Conservation (phyloP, 768 basidiomycete genomes). For the Trametes cingulata region DNA sequence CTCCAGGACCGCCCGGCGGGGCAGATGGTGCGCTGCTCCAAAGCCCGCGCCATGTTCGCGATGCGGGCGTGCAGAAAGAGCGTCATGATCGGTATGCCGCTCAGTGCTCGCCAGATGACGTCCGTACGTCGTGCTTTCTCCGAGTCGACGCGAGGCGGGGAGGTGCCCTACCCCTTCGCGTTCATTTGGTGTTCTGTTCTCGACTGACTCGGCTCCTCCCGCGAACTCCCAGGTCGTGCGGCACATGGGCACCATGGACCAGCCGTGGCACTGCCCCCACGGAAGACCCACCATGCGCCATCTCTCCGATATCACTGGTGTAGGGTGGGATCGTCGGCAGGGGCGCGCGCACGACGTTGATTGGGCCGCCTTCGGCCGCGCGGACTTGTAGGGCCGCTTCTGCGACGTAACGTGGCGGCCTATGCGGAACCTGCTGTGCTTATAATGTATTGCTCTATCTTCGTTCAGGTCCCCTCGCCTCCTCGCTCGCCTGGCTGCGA, state of each 20-base stretch:
- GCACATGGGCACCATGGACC: conserved; percentile 84
- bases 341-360: conserved; percentile 3
- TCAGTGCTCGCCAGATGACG: conserved; percentile 79
- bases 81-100: conserved; percentile 90
- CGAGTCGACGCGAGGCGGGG: too few relatives aligned
- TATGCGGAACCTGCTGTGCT: not conserved
- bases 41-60: conserved; percentile 95
- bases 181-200: not conserved
- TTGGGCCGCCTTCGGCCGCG: conserved; percentile 17
- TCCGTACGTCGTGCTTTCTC: conserved; percentile 43
- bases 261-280: conserved; percentile 90
- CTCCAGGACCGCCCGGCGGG: conserved; percentile 77
- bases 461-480: not conserved
- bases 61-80: conserved; percentile 95
- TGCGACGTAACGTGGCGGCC: conserved; percentile 1
- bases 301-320: conserved; percentile 52
- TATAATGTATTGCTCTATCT: conserved; percentile 16
- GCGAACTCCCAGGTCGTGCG: conserved; percentile 55
- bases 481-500: not conserved
- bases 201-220: not conserved
- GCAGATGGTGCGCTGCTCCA: conserved; percentile 88
- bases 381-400: not conserved
- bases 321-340: conserved; percentile 16
- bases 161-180: too few relatives aligned
- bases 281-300: conserved; percentile 84